Percentiles rank a stretch among this genome's conserved stretches.
phyloP scores from a whole-genome alignment of 176 grass and related monocot genomes.

The Otatea glauca region DNA sequence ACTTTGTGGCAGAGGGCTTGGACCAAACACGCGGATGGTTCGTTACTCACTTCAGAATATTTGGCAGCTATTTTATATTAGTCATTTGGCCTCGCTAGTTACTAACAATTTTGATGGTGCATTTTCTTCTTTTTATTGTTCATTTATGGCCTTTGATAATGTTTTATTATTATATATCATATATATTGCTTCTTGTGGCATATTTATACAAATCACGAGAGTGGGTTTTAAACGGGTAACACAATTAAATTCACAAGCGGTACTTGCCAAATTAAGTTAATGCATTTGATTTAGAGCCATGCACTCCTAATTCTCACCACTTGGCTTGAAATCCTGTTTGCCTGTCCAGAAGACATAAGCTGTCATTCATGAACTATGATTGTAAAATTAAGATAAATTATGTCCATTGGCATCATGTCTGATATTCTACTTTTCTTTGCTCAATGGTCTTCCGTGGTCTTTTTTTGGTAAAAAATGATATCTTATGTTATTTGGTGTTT shows the following conservation, averaged over 20 bases:
- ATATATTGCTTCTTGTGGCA: background rate
- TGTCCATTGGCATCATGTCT: background rate
- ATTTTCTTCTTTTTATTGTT: slow-evolving; percentile 23
- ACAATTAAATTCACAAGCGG: background rate
- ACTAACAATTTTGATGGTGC: slow-evolving; percentile 8
- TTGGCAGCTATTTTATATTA: slow-evolving; percentile 8
- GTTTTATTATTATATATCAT: slow-evolving; percentile 20
- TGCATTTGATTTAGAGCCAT: background rate
- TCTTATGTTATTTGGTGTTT: slow-evolving; percentile 26
- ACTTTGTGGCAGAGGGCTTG: slow-evolving; percentile 97
- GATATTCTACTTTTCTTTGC: background rate
- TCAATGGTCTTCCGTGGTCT: background rate
- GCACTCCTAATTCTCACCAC: background rate
- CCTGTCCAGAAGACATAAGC: background rate
- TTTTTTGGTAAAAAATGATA: background rate
- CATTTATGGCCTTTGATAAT: slow-evolving; percentile 4
- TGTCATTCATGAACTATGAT: slow-evolving; percentile 13
- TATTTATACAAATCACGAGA: background rate
- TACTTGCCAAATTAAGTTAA: background rate
- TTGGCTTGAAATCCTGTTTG: slow-evolving; percentile 10
- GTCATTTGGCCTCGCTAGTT: background rate
- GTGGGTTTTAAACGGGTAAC: background rate
- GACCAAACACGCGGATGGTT: slow-evolving; percentile 99
- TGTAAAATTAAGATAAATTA: slow-evolving; percentile 12
- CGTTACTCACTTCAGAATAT: slow-evolving; percentile 43